These are phyloP conservation scores for Coemansia sp. DNA, from an alignment of 192 early-diverging fungal genomes.

Conservation along the genomic window DNA sequence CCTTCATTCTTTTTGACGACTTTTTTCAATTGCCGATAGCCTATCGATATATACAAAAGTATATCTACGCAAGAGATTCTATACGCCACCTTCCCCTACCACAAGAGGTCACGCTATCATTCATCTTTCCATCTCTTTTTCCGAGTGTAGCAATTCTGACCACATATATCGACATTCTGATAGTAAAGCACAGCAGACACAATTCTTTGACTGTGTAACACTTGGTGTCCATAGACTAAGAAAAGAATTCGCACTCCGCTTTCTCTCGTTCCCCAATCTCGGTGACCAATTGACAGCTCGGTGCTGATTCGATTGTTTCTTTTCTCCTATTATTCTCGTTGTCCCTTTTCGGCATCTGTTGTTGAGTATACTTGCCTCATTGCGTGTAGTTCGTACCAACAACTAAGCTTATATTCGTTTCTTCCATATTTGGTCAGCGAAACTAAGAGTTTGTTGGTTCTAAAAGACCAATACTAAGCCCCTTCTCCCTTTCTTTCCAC, in stretches of 20 bases:
- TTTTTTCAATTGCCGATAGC: constrained; percentile 6
- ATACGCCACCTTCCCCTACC: neutral
- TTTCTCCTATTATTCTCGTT: neutral
- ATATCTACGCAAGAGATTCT: constrained; percentile 2
- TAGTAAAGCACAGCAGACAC: neutral
- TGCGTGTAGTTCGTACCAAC: neutral
- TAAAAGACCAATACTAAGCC: neutral
- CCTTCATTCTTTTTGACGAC: neutral
- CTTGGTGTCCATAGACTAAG: neutral
- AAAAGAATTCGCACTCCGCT: neutral
- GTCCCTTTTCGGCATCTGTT: constrained; percentile 1
- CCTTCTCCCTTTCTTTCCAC: neutral
- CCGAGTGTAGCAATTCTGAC: constrained; percentile 1
- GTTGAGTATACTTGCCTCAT: neutral
- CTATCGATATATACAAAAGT: constrained; percentile 13
- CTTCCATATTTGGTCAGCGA: neutral
- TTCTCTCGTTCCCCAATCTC: neutral
- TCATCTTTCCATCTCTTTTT: constrained; percentile 1
- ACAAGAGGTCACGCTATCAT: neutral
- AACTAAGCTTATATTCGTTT: neutral
- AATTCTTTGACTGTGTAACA: too few relatives aligned
- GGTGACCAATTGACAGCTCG: neutral
- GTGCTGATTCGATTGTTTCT: neutral
- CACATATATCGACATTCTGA: neutral
- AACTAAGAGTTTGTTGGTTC: neutral